These are phyloP conservation scores for Gossypium bickii DNA, from an alignment of 345 rosid genomes.

Conservation along the genomic window DNA sequence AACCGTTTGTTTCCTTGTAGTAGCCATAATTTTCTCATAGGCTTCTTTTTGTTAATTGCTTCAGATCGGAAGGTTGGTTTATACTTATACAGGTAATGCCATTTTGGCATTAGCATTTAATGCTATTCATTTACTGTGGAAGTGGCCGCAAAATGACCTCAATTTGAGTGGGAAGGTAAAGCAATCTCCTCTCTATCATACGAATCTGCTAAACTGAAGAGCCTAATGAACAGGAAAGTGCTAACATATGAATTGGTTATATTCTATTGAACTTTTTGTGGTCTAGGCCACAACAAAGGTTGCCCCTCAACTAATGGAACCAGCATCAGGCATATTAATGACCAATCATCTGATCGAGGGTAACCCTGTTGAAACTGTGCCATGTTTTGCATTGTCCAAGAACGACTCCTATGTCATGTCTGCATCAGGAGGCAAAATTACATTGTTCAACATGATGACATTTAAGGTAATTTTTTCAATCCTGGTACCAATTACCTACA, in stretches of 20 bases:
- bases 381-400: conserved; percentile 40
- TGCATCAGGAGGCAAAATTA: conserved; percentile 41
- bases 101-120: conserved; percentile 37
- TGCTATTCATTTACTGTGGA: conserved; percentile 37
- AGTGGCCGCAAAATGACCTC: conserved; percentile 29
- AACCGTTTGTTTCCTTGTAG: neutral
- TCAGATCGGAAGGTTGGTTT: conserved; percentile 38
- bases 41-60: conserved; percentile 1
- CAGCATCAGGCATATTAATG: conserved; percentile 31
- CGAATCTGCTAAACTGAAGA: neutral
- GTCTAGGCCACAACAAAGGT: conserved; percentile 36
- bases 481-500: neutral
- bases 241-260: neutral
- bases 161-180: conserved; percentile 35
- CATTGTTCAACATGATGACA: conserved; percentile 39
- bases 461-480: conserved; percentile 26
- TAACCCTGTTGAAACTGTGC: conserved; percentile 20
- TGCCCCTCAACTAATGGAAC: conserved; percentile 27
- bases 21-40: conserved; percentile 2
- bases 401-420: conserved; percentile 41
- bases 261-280: conserved; percentile 3
- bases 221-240: neutral
- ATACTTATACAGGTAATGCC: conserved; percentile 37
- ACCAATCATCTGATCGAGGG: conserved; percentile 28
- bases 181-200: neutral